Conservation (phyloP, 202 grass and related monocot genomes). For the Setaria viridis region DNA sequence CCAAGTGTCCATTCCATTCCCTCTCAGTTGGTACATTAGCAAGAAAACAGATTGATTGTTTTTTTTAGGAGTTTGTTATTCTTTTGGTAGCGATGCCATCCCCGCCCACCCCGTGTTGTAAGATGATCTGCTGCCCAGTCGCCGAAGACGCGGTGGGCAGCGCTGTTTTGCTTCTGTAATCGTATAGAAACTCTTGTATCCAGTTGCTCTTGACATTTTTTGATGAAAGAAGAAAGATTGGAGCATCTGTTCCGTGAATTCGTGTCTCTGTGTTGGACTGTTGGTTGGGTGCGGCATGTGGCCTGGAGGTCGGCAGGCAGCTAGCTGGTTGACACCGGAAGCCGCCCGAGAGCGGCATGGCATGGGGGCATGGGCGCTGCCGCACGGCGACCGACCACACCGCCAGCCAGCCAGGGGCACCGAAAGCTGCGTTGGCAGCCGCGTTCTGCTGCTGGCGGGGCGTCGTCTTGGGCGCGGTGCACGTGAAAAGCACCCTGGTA, state of each 20-base stretch:
- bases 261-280: no score
- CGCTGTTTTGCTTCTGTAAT: background rate
- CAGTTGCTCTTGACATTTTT: slow-evolving; percentile 7
- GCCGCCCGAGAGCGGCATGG: no score
- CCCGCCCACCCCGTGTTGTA: background rate
- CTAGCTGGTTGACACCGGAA: no score
- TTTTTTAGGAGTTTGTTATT: slow-evolving; percentile 24
- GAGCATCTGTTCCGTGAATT: background rate
- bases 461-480: background rate
- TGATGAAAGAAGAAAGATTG: background rate
- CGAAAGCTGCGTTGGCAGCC: background rate
- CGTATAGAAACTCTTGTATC: background rate
- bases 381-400: slow-evolving; percentile 14
- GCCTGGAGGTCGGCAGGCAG: no score
- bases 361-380: background rate
- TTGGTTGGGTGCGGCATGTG: no score
- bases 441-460: background rate
- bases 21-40: slow-evolving; percentile 22
- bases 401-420: background rate
- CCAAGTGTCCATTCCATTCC: background rate
- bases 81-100: background rate
- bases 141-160: background rate
- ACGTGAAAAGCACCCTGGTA: slow-evolving; percentile 9
- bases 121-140: background rate
- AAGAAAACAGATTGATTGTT: background rate